phyloP scores from a whole-genome alignment of 2,329 filamentous ascomycete genomes.

The Alternaria rosae region DNA sequence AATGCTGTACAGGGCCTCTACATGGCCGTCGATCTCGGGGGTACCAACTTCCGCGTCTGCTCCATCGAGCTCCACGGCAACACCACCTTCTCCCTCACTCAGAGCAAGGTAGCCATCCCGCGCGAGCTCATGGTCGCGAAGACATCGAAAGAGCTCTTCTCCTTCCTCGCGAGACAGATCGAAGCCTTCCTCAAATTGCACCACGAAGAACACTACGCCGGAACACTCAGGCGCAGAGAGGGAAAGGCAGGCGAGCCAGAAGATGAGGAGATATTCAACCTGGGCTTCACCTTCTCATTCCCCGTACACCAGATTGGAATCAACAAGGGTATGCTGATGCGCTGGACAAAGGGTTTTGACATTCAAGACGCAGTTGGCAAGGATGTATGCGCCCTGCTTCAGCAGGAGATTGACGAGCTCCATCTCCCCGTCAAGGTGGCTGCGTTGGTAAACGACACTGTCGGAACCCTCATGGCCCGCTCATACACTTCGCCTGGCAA shows the following conservation, averaged over 20 bases:
- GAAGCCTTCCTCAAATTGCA: conserved; percentile 86
- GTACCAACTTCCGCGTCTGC: conserved; percentile 98
- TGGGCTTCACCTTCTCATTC: conserved; percentile 99
- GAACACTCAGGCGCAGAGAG: conserved; percentile 68
- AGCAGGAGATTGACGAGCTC: conserved; percentile 86
- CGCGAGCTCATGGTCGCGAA: conserved; percentile 88
- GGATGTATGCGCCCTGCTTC: conserved; percentile 90
- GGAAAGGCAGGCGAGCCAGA: conserved; percentile 64
- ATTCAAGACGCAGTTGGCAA: conserved; percentile 94
- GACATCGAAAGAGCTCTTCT: conserved; percentile 85
- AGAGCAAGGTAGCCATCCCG: conserved; percentile 91
- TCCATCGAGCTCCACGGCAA: conserved; percentile 93
- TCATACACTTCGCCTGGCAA: conserved; percentile 93
- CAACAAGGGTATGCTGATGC: conserved; percentile 91
- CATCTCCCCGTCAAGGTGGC: conserved; percentile 91
- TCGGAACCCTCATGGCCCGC: conserved; percentile 96
- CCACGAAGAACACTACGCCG: conserved; percentile 86
- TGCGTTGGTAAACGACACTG: conserved; percentile 95
- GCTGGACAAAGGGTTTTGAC: conserved; percentile 99
- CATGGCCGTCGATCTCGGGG: conserved; percentile 95
- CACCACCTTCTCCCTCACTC: conserved; percentile 91
- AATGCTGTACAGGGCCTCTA: conserved; percentile 75
- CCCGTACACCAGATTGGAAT: conserved; percentile 93
- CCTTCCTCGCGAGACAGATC: conserved; percentile 92
- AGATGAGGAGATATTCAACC: conserved; percentile 82